phyloP scores from a whole-genome alignment of 202 grass and related monocot species.

The Tripidium arundinaceum region DNA sequence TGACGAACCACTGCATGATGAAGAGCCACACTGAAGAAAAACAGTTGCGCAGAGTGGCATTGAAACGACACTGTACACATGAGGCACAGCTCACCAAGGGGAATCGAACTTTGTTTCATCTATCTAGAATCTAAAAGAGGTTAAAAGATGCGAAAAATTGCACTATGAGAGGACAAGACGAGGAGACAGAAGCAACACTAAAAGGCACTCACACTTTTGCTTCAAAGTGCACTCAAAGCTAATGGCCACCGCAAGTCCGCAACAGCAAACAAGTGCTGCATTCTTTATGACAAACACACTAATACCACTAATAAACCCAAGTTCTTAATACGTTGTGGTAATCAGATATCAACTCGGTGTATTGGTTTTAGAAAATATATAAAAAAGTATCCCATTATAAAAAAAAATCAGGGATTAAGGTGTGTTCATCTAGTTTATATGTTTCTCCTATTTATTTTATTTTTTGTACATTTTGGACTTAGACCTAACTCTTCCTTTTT shows the following conservation, averaged over 20 bases:
- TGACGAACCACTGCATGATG: constrained; percentile 8
- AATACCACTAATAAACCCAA: neutral
- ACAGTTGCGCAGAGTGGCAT: neutral
- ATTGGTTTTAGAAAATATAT: too few relatives aligned
- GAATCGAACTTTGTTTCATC: constrained; percentile 21
- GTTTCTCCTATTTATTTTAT: too few relatives aligned
- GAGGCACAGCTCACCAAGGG: constrained; percentile 18
- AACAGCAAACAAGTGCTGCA: neutral
- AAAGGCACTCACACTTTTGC: constrained; percentile 23
- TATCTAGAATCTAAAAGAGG: constrained; percentile 24
- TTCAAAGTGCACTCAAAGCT: too few relatives aligned
- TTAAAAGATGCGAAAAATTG: neutral
- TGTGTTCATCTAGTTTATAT: too few relatives aligned
- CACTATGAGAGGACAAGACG: constrained; percentile 25
- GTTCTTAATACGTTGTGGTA: neutral
- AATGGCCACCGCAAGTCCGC: too few relatives aligned
- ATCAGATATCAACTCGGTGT: too few relatives aligned
- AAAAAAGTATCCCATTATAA: too few relatives aligned
- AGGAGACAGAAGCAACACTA: constrained; percentile 9
- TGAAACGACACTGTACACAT: neutral
- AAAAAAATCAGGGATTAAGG: too few relatives aligned
- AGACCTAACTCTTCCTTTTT: neutral
- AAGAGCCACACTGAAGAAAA: neutral
- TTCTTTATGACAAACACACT: neutral
- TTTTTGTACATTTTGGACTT: too few relatives aligned